Evolutionary conservation across 2,329 filamentous ascomycete genomes (phyloP), one percentile per base, ranked within the genome.

Genomic region (Pseudogymnoascus sp.): DNA sequence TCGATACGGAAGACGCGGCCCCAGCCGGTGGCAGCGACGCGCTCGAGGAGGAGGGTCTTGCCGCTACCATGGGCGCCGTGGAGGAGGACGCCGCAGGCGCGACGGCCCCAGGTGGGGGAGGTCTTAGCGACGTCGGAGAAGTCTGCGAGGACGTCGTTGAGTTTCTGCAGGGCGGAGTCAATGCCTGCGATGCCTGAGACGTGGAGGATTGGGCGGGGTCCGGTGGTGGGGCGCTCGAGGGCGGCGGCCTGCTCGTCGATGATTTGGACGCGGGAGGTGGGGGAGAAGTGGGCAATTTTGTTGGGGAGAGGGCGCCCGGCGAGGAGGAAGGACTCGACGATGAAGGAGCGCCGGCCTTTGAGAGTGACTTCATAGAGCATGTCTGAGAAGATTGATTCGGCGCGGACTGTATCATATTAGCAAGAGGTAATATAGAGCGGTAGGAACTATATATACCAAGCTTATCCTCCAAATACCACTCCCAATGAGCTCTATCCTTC

Each of bases 31-130:
- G 79, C 80, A 7, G 86, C 83, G 19, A 97, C 79, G 33, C 84
- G 82, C 14, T 87, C 74, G 1, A 97, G 77, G 0, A 97, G 78
- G 66, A 89, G 81, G 0, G 85, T 88, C 76, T 97, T 97, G 23
- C 93, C 93, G 0, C 90, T 95, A 9, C 93, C 92, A 65, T 85
- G 84, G 16, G 90, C 87, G 12, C 93, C 93, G 72, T 95, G 87
- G 4, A 97, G 62, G 73, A 81, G 45, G 66, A 69, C 62, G 71
- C 78, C 77, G 76, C 71, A 72, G 7, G 71, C 72, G 63, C 71
- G 67, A 28, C 69, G 63, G 23, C 63, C 67, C 62, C 65, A 65
- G 5, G 65, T 63, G 33, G 66, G 66, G 35, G 67, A 64, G 39
- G 72, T 72, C 5, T 74, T 59, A 3, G 30, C 16, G 6, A 36